These are phyloP conservation scores for Ophiosphaerella narmari DNA, from an alignment of 2,329 filamentous ascomycete species.

Conservation along the genomic window DNA sequence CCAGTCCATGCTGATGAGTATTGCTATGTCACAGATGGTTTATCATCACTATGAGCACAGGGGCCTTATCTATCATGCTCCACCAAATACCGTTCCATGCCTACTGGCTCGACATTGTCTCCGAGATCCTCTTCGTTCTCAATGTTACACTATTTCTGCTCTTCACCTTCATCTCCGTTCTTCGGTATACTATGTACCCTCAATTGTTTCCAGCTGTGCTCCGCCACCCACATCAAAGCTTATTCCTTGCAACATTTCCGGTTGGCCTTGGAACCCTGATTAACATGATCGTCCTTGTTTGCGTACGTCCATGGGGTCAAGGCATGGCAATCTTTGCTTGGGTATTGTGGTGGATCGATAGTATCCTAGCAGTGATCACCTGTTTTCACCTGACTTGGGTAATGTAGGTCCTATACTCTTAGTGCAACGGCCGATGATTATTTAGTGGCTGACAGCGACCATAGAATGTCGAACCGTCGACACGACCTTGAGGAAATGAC, in stretches of 20 bases:
- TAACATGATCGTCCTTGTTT: conserved; percentile 64
- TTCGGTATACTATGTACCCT: conserved; percentile 66
- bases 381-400: conserved; percentile 14
- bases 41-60: conserved; percentile 60
- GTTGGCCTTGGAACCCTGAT: conserved; percentile 70
- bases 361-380: conserved; percentile 31
- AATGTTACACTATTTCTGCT: conserved; percentile 61
- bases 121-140: conserved; percentile 56
- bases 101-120: conserved; percentile 52
- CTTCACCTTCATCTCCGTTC: conserved; percentile 57
- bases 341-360: conserved; percentile 53
- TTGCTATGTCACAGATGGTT: conserved; percentile 6
- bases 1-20: not conserved
- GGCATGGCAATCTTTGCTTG: conserved; percentile 52
- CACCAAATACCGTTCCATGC: conserved; percentile 63
- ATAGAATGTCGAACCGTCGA: conserved; percentile 2
- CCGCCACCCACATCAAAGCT: conserved; percentile 66
- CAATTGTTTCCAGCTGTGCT: conserved; percentile 60
- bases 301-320: conserved; percentile 60
- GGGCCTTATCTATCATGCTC: conserved; percentile 67
- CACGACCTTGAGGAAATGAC: conserved; percentile 54
- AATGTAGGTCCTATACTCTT: conserved; percentile 52
- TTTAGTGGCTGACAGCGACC: not conserved
- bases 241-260: conserved; percentile 67
- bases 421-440: not conserved